These are phyloP conservation scores for Diaporthe vaccinii DNA, from an alignment of 2,329 filamentous ascomycete species.

Conservation along the genomic window DNA sequence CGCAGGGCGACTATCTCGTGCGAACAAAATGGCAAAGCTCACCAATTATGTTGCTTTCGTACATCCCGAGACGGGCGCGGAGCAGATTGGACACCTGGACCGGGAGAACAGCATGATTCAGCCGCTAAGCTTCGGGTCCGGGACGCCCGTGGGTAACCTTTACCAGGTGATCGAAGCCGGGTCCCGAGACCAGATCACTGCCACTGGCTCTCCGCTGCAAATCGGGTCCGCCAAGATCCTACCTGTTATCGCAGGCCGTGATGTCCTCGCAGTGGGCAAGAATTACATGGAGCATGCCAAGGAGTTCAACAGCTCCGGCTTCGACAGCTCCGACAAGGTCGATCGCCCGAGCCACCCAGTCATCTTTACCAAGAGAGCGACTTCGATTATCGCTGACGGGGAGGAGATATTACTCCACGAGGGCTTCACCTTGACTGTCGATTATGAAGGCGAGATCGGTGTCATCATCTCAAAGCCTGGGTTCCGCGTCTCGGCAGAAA, in stretches of 20 bases:
- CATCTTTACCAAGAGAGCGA: slow-evolving; percentile 4
- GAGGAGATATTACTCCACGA: neutral
- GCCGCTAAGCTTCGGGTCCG: neutral
- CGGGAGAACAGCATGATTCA: neutral
- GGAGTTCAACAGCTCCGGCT: slow-evolving; percentile 1
- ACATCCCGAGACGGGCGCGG: neutral
- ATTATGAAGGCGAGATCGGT: neutral
- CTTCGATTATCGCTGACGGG: slow-evolving; percentile 11
- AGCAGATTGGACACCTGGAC: neutral
- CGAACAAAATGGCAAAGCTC: neutral
- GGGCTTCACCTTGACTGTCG: neutral
- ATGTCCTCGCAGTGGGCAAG: slow-evolving; percentile 2
- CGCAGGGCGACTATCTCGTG: neutral
- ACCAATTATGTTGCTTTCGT: slow-evolving; percentile 2
- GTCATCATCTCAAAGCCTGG: neutral
- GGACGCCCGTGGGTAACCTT: neutral
- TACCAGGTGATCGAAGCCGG: slow-evolving; percentile 7
- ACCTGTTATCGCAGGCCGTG: neutral
- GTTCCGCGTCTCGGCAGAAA: neutral
- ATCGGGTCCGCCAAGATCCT: neutral
- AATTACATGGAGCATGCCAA: slow-evolving; percentile 12
- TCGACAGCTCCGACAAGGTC: slow-evolving; percentile 15
- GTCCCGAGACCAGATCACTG: neutral
- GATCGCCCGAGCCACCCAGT: neutral
- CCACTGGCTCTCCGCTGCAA: neutral